Base-by-base conservation (phyloP, 2,329 filamentous ascomycete genomes). In the Exophiala oligosperma region DNA sequence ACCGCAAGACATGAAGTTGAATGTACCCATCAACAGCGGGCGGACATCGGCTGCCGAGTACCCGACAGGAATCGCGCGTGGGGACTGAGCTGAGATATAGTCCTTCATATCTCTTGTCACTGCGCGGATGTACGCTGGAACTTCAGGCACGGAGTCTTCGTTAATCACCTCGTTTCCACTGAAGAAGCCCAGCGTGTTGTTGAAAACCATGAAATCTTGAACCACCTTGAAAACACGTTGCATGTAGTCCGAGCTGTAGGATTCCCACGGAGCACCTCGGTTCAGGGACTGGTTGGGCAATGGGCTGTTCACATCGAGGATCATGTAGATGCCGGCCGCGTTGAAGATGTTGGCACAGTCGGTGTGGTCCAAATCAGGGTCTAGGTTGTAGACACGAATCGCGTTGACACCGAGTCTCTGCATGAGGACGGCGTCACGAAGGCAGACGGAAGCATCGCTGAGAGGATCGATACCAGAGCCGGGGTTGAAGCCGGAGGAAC, bases 131-230 rank as follows among this genome's bases (percentile, higher is more conserved):
- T 87, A 85, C 46, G 77, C 78, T 14, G 84, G 84, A 52, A 81
- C 82, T 51, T 74, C 68, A 62, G 80, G 69, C 29, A 76, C 74
- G 49, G 79, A 83, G 9, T 84, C 69, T 68, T 87, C 81, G 66
- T 87, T 86, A 75, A 88, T 87, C 50, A 88, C 81, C 71, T 88
- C 86, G 68, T 89, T 89, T 37, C 83, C 86, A 28, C 83, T 78
- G 70, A 89, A 87, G 77, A 88, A 88, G 40, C 80, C 86, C 26
- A 88, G 76, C 2, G 81, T 81, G 72, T 89, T 88, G 56, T 84
- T 83, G 72, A 84, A 88, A 66, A 77, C 72, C 71, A 86, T 87
- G 78, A 89, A 88, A 4, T 82, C 82, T 71, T 89, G 85, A 38
- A 89, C 81, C 38, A 88, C 78, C 59, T 79, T 77, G 67, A 87